Evolutionary conservation across 1,284 basidiomycete genomes (phyloP).

Genomic region (Marasmius sp.): DNA sequence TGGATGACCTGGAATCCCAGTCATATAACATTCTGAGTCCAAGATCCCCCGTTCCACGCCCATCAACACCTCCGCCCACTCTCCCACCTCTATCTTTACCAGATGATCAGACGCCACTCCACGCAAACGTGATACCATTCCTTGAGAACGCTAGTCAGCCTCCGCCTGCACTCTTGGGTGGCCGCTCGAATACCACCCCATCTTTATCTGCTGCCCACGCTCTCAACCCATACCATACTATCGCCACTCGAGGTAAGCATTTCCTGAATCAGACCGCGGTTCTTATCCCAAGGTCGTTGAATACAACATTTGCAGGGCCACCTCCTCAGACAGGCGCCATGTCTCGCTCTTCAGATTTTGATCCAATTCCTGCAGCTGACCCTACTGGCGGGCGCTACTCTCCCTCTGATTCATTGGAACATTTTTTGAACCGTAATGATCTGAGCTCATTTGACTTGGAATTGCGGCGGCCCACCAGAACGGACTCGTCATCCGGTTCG

Average conservation of each 20-base stretch:
- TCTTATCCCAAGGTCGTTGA: background rate
- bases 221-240: background rate
- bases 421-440: background rate
- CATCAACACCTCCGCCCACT: slow-evolving; percentile 30
- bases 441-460: background rate
- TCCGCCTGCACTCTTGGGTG: slow-evolving; percentile 17
- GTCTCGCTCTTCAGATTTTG: background rate
- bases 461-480: background rate
- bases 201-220: background rate
- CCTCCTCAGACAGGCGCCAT: background rate
- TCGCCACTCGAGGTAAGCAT: background rate
- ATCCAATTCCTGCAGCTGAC: background rate
- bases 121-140: slow-evolving; percentile 13
- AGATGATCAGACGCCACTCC: slow-evolving; percentile 10
- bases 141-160: slow-evolving; percentile 17
- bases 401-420: background rate
- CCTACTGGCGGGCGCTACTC: background rate
- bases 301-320: background rate
- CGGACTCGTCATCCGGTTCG: background rate
- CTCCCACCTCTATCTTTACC: slow-evolving; percentile 32
- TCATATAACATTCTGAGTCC: slow-evolving; percentile 27
- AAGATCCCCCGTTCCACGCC: slow-evolving; percentile 23
- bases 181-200: slow-evolving; percentile 1
- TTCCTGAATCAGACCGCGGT: background rate
- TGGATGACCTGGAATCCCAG: slow-evolving; percentile 51